phyloP scores from a whole-genome alignment of 2,329 filamentous ascomycete genomes.

The Fusarium xyrophilum region DNA sequence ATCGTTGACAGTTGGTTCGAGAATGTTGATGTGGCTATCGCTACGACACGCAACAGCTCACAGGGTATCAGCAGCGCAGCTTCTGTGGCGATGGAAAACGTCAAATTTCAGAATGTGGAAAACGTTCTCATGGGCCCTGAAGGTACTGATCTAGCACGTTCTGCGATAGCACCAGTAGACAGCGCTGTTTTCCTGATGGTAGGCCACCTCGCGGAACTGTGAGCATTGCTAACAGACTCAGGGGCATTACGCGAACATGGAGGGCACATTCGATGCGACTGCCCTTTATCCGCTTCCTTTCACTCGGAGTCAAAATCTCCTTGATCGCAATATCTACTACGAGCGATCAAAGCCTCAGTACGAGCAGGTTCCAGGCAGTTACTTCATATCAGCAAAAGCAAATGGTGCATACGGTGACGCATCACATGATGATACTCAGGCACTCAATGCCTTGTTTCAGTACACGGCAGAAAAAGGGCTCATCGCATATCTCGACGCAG shows the following conservation, averaged over 20 bases:
- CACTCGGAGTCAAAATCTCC: slow-evolving; percentile 50
- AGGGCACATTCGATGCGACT: slow-evolving; percentile 33
- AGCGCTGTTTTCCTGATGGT: slow-evolving; percentile 42
- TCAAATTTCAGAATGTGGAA: slow-evolving; percentile 48
- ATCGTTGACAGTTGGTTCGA: slow-evolving; percentile 76
- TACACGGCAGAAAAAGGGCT: slow-evolving; percentile 57
- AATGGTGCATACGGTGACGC: slow-evolving; percentile 67
- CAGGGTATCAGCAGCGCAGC: slow-evolving; percentile 49
- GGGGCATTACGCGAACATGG: slow-evolving; percentile 38
- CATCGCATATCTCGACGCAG: slow-evolving; percentile 67
- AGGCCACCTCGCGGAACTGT: not conserved
- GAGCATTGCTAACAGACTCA: slow-evolving; percentile 22
- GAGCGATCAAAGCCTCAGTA: slow-evolving; percentile 80
- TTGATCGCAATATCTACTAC: slow-evolving; percentile 65
- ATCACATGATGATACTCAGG: slow-evolving; percentile 74
- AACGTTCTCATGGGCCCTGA: slow-evolving; percentile 39
- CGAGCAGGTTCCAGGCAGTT: slow-evolving; percentile 60
- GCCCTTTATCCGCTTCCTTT: slow-evolving; percentile 32
- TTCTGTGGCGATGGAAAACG: slow-evolving; percentile 57
- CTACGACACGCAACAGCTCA: slow-evolving; percentile 59
- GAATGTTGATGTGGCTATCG: slow-evolving; percentile 71
- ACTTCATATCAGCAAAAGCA: slow-evolving; percentile 72
- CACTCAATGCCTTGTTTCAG: slow-evolving; percentile 65
- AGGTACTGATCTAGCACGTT: slow-evolving; percentile 30
- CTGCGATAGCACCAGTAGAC: slow-evolving; percentile 1